These are phyloP conservation scores for Russula dissimulans DNA, from an alignment of 768 basidiomycete species.

Conservation along the genomic window DNA sequence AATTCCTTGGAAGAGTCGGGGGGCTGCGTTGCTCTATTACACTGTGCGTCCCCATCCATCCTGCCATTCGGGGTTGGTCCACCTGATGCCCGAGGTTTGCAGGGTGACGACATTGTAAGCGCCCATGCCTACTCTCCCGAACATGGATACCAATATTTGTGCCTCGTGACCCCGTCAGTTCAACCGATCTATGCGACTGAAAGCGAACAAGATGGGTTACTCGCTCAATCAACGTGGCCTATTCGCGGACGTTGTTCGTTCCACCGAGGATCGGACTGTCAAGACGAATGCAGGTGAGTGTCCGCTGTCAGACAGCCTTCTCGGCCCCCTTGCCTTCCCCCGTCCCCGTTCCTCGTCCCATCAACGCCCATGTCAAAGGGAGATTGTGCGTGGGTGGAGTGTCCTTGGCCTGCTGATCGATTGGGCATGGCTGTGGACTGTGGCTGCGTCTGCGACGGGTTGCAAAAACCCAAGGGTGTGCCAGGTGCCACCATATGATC, in stretches of 20 bases:
- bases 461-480: background rate
- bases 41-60: constrained; percentile 42
- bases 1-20: constrained; percentile 69
- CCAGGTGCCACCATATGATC: constrained; percentile 4
- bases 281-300: constrained; percentile 50
- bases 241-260: constrained; percentile 61
- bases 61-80: too few relatives aligned
- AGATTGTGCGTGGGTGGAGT: background rate
- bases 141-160: background rate
- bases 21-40: constrained; percentile 87
- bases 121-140: background rate
- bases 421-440: background rate
- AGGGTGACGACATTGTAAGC: constrained; percentile 86
- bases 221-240: constrained; percentile 85
- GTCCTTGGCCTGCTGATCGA: constrained; percentile 3
- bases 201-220: constrained; percentile 73
- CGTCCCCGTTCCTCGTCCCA: background rate
- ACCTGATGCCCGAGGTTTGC: background rate
- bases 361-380: background rate
- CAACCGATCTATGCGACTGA: constrained; percentile 80
- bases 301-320: background rate
- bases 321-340: background rate
- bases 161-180: constrained; percentile 41
- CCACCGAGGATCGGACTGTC: constrained; percentile 50
- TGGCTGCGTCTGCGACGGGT: too few relatives aligned